phyloP scores from a whole-genome alignment of 192 early-diverging fungal species.

The Spizellomyces sp. region DNA sequence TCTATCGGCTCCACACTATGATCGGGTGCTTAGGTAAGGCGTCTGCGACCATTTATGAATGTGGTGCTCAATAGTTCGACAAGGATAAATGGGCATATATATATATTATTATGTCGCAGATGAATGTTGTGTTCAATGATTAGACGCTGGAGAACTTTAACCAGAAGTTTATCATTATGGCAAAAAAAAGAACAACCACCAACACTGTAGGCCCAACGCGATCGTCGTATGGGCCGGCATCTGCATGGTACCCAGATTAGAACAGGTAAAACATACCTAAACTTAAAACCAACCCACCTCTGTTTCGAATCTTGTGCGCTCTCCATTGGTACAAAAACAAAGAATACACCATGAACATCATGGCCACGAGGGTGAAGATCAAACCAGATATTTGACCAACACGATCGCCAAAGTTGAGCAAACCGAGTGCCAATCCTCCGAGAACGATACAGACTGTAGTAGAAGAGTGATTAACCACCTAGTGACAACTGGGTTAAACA shows the following conservation, averaged over 20 bases:
- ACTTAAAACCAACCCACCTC: slow-evolving; percentile 36
- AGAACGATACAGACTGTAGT: slow-evolving; percentile 60
- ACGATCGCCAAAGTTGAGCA: slow-evolving; percentile 76
- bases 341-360: slow-evolving; percentile 72
- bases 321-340: slow-evolving; percentile 73
- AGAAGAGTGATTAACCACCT: not conserved
- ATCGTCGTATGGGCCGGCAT: slow-evolving; percentile 66
- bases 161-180: slow-evolving; percentile 41
- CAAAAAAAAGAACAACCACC: slow-evolving; percentile 58
- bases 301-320: slow-evolving; percentile 62
- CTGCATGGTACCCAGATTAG: not conserved
- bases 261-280: not conserved
- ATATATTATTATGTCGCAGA: no score
- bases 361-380: slow-evolving; percentile 68
- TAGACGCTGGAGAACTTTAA: slow-evolving; percentile 32
- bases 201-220: slow-evolving; percentile 70
- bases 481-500: slow-evolving; percentile 1
- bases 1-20: no score
- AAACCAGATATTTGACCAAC: slow-evolving; percentile 71
- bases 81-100: no score
- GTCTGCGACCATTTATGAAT: no score
- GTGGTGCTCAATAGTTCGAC: no score
- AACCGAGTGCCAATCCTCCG: slow-evolving; percentile 66
- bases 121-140: not conserved
- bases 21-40: no score